These are phyloP conservation scores for Suillus alpinus DNA, from an alignment of 768 basidiomycete species.

Conservation along the genomic window DNA sequence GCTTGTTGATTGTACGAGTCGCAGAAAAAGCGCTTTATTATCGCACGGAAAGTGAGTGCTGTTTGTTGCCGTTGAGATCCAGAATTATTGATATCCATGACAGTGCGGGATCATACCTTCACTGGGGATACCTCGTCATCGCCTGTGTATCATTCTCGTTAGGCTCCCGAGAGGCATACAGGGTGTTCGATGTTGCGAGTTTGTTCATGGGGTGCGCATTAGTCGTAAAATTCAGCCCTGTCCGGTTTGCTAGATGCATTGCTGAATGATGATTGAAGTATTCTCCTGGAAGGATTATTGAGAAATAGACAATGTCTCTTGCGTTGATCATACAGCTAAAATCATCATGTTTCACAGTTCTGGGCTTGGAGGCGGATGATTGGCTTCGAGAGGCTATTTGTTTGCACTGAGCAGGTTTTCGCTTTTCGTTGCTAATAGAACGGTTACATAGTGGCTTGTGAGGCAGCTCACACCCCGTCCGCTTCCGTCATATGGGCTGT, in stretches of 20 bases:
- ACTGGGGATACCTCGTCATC: conserved; percentile 51
- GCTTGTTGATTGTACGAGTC: conserved; percentile 59
- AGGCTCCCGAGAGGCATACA: conserved; percentile 65
- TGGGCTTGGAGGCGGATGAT: not conserved
- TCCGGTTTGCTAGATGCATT: not conserved
- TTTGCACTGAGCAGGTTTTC: not conserved
- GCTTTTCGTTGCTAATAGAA: not conserved
- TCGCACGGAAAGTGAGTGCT: conserved; percentile 40
- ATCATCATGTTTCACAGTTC: too few species aligned
- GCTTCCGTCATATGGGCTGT: not conserved
- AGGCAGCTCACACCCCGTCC: not conserved
- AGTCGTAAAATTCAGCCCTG: not conserved
- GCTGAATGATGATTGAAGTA: not conserved
- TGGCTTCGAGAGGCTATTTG: too few species aligned
- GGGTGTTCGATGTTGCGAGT: conserved; percentile 62
- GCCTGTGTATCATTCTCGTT: conserved; percentile 56
- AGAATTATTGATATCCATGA: conserved; percentile 22
- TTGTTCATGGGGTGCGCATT: conserved; percentile 19
- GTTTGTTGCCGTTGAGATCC: not conserved
- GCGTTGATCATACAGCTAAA: not conserved
- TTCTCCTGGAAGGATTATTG: not conserved
- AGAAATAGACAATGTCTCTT: not conserved
- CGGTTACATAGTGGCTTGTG: not conserved
- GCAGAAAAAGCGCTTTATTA: conserved; percentile 38
- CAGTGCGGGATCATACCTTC: conserved; percentile 30